Evolutionary conservation across 176 grass and related monocot species (phyloP), one percentile per base, ranked within the genome.

Genomic region (Oryza glumipatula): DNA sequence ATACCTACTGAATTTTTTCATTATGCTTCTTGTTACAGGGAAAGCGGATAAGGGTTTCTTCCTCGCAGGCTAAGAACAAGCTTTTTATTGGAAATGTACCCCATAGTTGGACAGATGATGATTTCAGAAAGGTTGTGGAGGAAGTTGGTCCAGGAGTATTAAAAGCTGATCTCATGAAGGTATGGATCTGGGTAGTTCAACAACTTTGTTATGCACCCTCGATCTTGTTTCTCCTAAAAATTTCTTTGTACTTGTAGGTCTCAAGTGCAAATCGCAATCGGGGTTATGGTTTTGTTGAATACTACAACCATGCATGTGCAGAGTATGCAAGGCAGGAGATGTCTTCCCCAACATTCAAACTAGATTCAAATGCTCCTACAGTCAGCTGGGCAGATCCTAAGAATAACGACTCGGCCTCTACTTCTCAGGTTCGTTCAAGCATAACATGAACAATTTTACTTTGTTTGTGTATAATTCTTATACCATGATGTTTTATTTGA

Each of bases 61-160:
- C 91, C 19, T 94, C 93, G 15, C 91, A 95, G 80, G 90, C 89
- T 67, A 98, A 95, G 75, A 89, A 98, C 89, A 89, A 85, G 80
- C 78, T 98, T 41, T 98, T 98, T 68, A 90, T 98, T 86, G 96
- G 96, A 60, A 92, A 98, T 94, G 33, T 98, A 69, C 96, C 96
- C 43, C 76, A 72, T 70, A 86, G 80, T 87, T 98, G 96, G 96
- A 68, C 85, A 24, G 58, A 90, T 14, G 86, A 88, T 85, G 89
- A 95, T 79, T 90, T 98, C n/a, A 95, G 81, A 83, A 90, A 89
- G 13, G 78, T 81, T 17, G 91, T 95, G 17, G 81, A 79, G 22
- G 74, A 88, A 82, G 93, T 98, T 89, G 96, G 96, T 69, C 93
- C 89, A 77, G 93, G 96, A 83, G 80, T 98, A 76, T 68, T 87